Percentiles rank a stretch among this genome's conserved stretches.
Conservation (phyloP, 192 early-diverging fungal species). For the Mortierella antarctica region DNA sequence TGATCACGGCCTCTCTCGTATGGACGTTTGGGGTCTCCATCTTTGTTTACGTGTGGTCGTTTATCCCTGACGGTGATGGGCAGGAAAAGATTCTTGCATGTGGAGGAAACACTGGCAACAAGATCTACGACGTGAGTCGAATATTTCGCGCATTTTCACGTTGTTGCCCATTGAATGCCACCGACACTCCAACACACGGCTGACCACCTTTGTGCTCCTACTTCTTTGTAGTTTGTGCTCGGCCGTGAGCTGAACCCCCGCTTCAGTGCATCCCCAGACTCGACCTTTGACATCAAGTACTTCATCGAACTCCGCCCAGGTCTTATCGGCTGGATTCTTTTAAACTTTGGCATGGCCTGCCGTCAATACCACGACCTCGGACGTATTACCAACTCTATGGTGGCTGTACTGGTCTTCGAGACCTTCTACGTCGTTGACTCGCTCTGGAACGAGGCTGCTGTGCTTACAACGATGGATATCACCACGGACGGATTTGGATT, state of each 20-base stretch:
- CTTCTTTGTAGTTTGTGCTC: slow-evolving; percentile 79
- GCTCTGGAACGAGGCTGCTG: slow-evolving; percentile 79
- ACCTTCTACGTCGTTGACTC: slow-evolving; percentile 90
- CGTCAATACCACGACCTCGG: slow-evolving; percentile 80
- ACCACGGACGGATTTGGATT: slow-evolving; percentile 97
- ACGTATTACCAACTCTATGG: slow-evolving; percentile 79
- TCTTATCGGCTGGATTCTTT: slow-evolving; percentile 88
- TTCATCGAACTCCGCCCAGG: slow-evolving; percentile 95
- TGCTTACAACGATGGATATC: slow-evolving; percentile 98
- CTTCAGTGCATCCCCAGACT: slow-evolving; percentile 57
- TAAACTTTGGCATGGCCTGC: slow-evolving; percentile 81
- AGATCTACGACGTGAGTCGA: slow-evolving; percentile 79
- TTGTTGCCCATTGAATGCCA: neutral
- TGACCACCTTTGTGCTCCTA: neutral
- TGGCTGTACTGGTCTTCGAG: slow-evolving; percentile 80
- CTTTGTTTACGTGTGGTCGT: slow-evolving; percentile 81
- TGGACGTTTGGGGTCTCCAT: slow-evolving; percentile 73
- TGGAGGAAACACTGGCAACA: slow-evolving; percentile 93
- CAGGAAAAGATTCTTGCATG: slow-evolving; percentile 73
- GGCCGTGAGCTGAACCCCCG: slow-evolving; percentile 97
- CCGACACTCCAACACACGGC: neutral
- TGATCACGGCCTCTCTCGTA: slow-evolving; percentile 75
- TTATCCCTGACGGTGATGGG: slow-evolving; percentile 59
- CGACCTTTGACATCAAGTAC: slow-evolving; percentile 89
- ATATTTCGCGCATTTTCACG: neutral